Conservation (phyloP, 495 filamentous ascomycete genomes). For the Neohortaea acidophila region DNA sequence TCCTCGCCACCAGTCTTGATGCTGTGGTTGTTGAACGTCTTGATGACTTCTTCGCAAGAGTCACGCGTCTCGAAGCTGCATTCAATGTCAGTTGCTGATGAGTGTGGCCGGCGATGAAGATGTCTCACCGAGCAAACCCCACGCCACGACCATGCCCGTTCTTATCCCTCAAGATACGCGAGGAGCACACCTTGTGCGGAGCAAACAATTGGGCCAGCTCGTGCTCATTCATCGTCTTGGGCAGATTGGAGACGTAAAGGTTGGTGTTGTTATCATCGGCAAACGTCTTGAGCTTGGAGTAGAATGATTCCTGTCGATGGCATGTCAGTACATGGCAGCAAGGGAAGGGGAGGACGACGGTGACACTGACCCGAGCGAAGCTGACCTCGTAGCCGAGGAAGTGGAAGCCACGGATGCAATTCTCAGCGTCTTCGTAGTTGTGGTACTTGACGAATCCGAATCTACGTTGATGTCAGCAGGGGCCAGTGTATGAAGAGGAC, state of each 20-base stretch:
- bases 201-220: conserved; percentile 65
- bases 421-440: conserved; percentile 74
- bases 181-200: conserved; percentile 70
- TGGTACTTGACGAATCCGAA: conserved; percentile 94
- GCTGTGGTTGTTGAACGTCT: conserved; percentile 59
- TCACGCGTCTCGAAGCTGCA: conserved; percentile 72
- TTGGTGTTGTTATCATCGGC: conserved; percentile 79
- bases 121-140: conserved; percentile 81
- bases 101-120: background rate
- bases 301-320: conserved; percentile 67
- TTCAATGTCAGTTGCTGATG: background rate
- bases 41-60: conserved; percentile 71
- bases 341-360: background rate
- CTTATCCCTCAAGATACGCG: conserved; percentile 80
- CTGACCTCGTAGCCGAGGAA: conserved; percentile 89
- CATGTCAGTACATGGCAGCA: conserved; percentile 13
- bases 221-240: conserved; percentile 73
- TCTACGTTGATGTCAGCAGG: conserved; percentile 30
- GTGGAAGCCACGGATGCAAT: conserved; percentile 92
- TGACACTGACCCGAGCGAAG: conserved; percentile 62
- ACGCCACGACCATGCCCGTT: conserved; percentile 89
- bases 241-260: conserved; percentile 91
- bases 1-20: conserved; percentile 51
- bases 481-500: conserved; percentile 18
- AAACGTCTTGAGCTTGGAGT: conserved; percentile 83